phyloP scores from a whole-genome alignment of 768 basidiomycete genomes.

The Lepiota venenata region DNA sequence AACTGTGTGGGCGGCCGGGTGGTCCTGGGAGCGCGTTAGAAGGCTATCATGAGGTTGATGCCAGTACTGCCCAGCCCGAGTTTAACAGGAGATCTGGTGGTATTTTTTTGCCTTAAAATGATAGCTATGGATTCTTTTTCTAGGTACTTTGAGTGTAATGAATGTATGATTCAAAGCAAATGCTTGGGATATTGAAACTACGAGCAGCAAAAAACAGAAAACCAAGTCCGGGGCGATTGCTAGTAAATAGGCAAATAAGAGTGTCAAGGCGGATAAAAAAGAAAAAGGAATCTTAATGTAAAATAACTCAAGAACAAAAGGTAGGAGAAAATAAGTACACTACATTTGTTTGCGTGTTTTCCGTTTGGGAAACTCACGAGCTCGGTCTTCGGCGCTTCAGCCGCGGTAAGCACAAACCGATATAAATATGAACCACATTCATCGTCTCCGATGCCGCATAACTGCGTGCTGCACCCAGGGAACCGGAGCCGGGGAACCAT shows the following conservation, averaged over 20 bases:
- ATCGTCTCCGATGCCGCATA: no score
- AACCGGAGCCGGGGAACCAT: conserved; percentile 14
- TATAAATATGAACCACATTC: no score
- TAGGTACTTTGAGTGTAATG: no score
- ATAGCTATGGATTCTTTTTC: no score
- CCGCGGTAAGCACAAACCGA: background rate
- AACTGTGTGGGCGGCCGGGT: conserved; percentile 6
- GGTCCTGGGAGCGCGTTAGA: conserved; percentile 20
- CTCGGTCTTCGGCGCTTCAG: background rate
- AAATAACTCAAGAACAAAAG: background rate
- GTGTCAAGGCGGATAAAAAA: no score
- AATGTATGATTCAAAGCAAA: no score
- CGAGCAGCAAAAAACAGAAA: no score
- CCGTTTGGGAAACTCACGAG: no score
- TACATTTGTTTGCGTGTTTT: background rate
- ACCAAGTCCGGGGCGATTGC: no score
- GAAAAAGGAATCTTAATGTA: no score
- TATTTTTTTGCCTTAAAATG: background rate
- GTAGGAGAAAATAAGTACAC: background rate
- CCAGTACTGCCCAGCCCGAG: background rate
- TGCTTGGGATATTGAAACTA: no score
- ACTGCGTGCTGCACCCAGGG: background rate
- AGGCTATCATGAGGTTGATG: conserved; percentile 19
- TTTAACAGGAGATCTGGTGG: background rate
- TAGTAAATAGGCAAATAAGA: no score